Evolutionary conservation across 129 eudicot species (phyloP), one percentile per base, ranked within the genome.

Genomic region (Lonicera japonica): DNA sequence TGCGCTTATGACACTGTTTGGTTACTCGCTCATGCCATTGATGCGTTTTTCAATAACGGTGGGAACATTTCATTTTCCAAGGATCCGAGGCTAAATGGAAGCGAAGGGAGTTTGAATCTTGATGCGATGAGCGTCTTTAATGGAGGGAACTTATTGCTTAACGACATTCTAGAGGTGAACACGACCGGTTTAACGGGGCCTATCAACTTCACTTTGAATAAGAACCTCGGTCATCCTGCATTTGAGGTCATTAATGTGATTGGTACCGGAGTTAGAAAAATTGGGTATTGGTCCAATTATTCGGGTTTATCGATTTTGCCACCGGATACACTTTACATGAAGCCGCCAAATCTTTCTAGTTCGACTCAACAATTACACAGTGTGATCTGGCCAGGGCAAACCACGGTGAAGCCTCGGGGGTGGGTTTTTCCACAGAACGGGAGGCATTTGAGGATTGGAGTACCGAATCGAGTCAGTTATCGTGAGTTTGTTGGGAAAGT

Each of bases 391-490:
- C 97, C 97, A 0, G 97, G 97, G 17, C 74, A 76, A 74, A 75
- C 82, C 10, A 68, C 66, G 16, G 58, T 60, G 50, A 87, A 73
- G 29, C 97, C 95, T 19, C 94, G 94, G 3, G 97, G 97, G 45
- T 91, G 97, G 97, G 97, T 82, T 57, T 91, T 91, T 56, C 95
- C 97, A 0, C 79, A 87, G 64, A 87, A 82, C 34, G 95, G 90
- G 47, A 82, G 61, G 66, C 69, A 64, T 46, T 50, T 91, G 65
- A 67, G 56, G 61, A 84, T 91, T 13, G 95, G 83, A 41, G 94
- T 91, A 15, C 87, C 95, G 11, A 70, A 70, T 57, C 73, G 86
- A 38, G 82, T 76, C 54, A 85, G 92, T 71, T 90, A 53, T 67
- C 78, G 54, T 60, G 97, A 83, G 18, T 83, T 86, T 67, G 86